A percentile compares a stretch with the other conserved stretches of the same genome.
phyloP scores from a whole-genome alignment of 129 eudicot genomes.

The Lactuca saligna region DNA sequence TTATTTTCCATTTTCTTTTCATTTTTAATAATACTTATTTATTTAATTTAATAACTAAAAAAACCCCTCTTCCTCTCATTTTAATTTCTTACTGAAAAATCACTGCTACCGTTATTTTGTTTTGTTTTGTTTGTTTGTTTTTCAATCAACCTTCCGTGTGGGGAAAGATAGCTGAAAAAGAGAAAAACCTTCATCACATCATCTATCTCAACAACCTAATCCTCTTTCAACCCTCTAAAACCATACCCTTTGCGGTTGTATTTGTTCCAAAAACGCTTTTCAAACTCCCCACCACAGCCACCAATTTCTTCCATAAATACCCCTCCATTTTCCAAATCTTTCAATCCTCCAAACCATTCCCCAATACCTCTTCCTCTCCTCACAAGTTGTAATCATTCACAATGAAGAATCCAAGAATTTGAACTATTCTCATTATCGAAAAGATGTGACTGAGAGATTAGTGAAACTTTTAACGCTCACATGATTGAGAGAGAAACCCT shows the following conservation, averaged over 20 bases:
- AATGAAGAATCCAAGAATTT: constrained; percentile 53
- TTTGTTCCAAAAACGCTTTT: constrained; percentile 54
- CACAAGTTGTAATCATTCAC: constrained; percentile 48
- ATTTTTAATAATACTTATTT: too few relatives aligned
- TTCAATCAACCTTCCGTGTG: too few relatives aligned
- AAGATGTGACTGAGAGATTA: constrained; percentile 50
- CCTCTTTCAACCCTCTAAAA: constrained; percentile 61
- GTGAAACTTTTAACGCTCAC: constrained; percentile 68
- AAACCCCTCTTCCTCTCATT: too few relatives aligned
- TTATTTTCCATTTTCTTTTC: rapidly evolving
- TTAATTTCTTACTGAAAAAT: too few relatives aligned
- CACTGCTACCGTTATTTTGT: too few relatives aligned
- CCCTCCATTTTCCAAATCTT: constrained; percentile 61
- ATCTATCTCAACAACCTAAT: constrained; percentile 59
- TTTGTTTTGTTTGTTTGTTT: too few relatives aligned
- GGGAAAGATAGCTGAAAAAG: constrained; percentile 40
- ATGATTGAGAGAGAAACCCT: not conserved
- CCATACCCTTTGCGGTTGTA: constrained; percentile 52
- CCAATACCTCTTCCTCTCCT: constrained; percentile 47
- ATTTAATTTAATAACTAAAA: too few relatives aligned
- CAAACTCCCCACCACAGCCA: constrained; percentile 58
- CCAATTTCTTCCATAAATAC: constrained; percentile 58
- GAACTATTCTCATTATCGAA: constrained; percentile 27
- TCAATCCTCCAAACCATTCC: constrained; percentile 38
- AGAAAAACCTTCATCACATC: constrained; percentile 67